Conservation (phyloP, 2,329 filamentous ascomycete genomes). For the Dothiorella sarmentorum region DNA sequence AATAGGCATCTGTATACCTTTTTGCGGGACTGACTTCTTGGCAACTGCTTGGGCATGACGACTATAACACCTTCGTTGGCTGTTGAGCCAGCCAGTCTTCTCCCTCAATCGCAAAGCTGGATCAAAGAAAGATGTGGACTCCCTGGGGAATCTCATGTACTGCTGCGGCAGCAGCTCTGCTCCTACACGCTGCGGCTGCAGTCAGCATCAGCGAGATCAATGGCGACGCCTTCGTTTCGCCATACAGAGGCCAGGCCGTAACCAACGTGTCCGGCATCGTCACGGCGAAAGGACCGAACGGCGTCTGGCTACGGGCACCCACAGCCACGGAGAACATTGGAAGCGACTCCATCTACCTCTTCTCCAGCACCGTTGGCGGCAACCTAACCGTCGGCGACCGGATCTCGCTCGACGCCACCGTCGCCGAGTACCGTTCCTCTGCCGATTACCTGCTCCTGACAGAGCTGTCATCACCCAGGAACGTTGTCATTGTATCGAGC, state of each 20-base stretch:
- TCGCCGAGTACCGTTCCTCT: constrained; percentile 58
- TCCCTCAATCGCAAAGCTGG: not conserved
- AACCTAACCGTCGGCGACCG: constrained; percentile 61
- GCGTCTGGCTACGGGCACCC: constrained; percentile 63
- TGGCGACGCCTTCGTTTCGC: constrained; percentile 61
- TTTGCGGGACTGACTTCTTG: not conserved
- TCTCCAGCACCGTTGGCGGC: constrained; percentile 48
- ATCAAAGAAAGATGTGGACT: not conserved
- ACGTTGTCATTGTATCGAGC: constrained; percentile 53
- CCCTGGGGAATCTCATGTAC: not conserved
- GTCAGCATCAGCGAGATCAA: constrained; percentile 55
- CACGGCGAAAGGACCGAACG: constrained; percentile 59
- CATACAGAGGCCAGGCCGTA: constrained; percentile 55
- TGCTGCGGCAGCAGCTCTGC: not conserved
- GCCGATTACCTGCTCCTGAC: constrained; percentile 61
- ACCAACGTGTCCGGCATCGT: constrained; percentile 61
- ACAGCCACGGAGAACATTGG: constrained; percentile 52
- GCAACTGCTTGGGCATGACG: constrained; percentile 1
- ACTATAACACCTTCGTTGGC: not conserved
- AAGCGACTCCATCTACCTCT: constrained; percentile 66
- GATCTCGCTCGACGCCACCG: constrained; percentile 57
- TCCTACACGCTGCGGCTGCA: constrained; percentile 7
- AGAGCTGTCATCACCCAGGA: constrained; percentile 56
- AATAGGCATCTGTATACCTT: not conserved
- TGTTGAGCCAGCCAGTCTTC: not conserved